These are phyloP conservation scores for Vitis labrusca DNA, from an alignment of 164 flowering plant species.

Conservation along the genomic window DNA sequence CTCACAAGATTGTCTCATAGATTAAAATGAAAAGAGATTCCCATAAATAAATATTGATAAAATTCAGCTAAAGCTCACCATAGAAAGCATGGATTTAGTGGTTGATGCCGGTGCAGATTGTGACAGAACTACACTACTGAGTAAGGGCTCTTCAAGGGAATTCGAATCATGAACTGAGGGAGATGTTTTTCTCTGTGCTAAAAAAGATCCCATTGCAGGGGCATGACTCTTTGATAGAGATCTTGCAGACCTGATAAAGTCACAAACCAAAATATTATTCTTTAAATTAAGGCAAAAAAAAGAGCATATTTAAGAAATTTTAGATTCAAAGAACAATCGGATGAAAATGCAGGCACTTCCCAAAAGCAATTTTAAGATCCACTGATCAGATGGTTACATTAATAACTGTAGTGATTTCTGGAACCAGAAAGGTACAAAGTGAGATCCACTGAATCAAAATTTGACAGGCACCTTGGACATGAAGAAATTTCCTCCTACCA, in stretches of 20 bases:
- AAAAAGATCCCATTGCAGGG: slow-evolving; percentile 46
- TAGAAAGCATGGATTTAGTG: slow-evolving; percentile 47
- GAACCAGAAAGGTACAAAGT: too few relatives aligned
- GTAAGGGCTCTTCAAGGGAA: slow-evolving; percentile 58
- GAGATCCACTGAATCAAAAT: too few relatives aligned
- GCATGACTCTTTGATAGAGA: slow-evolving; percentile 55
- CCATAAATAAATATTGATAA: too few relatives aligned
- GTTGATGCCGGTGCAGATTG: slow-evolving; percentile 36
- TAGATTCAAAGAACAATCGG: too few relatives aligned
- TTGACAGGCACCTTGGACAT: too few relatives aligned
- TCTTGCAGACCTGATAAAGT: slow-evolving; percentile 62
- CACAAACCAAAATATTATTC: neutral
- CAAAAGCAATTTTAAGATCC: too few relatives aligned
- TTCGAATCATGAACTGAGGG: slow-evolving; percentile 4
- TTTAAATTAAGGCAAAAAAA: neutral
- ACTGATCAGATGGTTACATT: too few relatives aligned
- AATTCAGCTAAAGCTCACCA: slow-evolving; percentile 34
- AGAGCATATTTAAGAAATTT: too few relatives aligned
- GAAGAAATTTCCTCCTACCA: too few relatives aligned
- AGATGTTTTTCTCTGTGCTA: slow-evolving; percentile 27
- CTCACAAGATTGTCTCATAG: neutral
- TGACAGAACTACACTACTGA: slow-evolving; percentile 20
- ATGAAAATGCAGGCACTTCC: too few relatives aligned
- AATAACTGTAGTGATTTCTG: too few relatives aligned
- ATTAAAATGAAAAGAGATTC: too few relatives aligned